Evolutionary conservation across 345 rosid genomes (phyloP).

Genomic region (Pistacia atlantica): DNA sequence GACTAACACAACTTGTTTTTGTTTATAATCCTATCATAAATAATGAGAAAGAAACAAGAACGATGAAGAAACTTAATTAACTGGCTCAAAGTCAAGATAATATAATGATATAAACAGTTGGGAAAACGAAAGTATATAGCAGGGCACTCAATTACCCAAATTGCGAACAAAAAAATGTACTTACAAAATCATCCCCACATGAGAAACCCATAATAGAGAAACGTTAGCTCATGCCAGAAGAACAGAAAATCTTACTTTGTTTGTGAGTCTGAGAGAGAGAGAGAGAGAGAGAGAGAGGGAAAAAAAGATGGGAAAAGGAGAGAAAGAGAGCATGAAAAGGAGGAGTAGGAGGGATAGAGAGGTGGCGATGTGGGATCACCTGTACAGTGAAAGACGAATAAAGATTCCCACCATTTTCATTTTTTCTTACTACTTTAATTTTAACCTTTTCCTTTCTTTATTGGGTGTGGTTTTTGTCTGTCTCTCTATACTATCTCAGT

Average conservation of each 20-base stretch:
- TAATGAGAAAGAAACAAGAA: not conserved
- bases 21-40: constrained; percentile 33
- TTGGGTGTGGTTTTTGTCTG: constrained; percentile 12
- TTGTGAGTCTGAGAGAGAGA: constrained; percentile 7
- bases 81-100: not conserved
- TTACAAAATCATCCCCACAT: constrained; percentile 38
- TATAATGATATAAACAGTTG: not conserved
- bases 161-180: constrained; percentile 6
- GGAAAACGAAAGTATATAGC: not conserved
- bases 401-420: constrained; percentile 30
- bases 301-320: constrained; percentile 18
- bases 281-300: not conserved
- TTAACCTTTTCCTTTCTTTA: constrained; percentile 28
- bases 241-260: constrained; percentile 36
- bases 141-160: not conserved
- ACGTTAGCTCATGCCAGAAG: constrained; percentile 14
- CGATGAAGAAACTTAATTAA: not conserved
- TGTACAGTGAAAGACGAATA: constrained; percentile 37
- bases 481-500: not conserved
- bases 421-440: constrained; percentile 15
- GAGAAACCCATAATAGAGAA: constrained; percentile 33
- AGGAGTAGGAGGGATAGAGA: constrained; percentile 24
- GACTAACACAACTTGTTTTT: constrained; percentile 19
- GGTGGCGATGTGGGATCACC: constrained; percentile 42
- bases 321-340: constrained; percentile 43